phyloP scores from a whole-genome alignment of 768 basidiomycete genomes.

The Pleurotus pulmonarius region DNA sequence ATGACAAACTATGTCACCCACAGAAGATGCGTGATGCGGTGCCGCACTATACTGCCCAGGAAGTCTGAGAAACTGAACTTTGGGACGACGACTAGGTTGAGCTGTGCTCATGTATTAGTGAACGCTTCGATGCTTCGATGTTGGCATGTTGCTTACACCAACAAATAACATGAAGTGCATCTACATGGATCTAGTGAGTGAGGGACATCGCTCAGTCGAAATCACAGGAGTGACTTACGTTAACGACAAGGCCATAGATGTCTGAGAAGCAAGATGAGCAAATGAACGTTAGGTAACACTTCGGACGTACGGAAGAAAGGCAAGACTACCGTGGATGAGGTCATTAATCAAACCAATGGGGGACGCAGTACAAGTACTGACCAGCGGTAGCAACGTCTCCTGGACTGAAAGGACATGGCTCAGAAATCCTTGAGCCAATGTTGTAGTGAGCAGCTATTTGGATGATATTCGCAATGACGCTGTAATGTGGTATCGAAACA shows the following conservation, averaged over 20 bases:
- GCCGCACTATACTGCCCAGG: conserved; percentile 49
- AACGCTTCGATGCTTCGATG: neutral
- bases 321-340: conserved; percentile 33
- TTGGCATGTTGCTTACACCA: conserved; percentile 34
- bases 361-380: conserved; percentile 23
- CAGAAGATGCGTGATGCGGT: conserved; percentile 56
- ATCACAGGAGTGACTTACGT: conserved; percentile 30
- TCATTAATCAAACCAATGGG: neutral
- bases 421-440: conserved; percentile 17
- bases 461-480: conserved; percentile 60
- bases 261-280: conserved; percentile 27
- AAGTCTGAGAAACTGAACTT: conserved; percentile 60
- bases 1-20: conserved; percentile 24
- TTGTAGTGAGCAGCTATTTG: conserved; percentile 53
- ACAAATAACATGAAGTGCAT: conserved; percentile 51
- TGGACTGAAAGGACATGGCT: conserved; percentile 23
- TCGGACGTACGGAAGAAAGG: conserved; percentile 53
- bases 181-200: conserved; percentile 20
- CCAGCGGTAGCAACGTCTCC: conserved; percentile 62
- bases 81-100: conserved; percentile 54
- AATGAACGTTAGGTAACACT: neutral
- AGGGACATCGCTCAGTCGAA: conserved; percentile 1
- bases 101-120: conserved; percentile 28
- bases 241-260: conserved; percentile 57
- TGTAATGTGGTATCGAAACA: conserved; percentile 63